Base-by-base conservation (phyloP, 371 early-diverging fungal genomes). In the Catenaria anguillulae region DNA sequence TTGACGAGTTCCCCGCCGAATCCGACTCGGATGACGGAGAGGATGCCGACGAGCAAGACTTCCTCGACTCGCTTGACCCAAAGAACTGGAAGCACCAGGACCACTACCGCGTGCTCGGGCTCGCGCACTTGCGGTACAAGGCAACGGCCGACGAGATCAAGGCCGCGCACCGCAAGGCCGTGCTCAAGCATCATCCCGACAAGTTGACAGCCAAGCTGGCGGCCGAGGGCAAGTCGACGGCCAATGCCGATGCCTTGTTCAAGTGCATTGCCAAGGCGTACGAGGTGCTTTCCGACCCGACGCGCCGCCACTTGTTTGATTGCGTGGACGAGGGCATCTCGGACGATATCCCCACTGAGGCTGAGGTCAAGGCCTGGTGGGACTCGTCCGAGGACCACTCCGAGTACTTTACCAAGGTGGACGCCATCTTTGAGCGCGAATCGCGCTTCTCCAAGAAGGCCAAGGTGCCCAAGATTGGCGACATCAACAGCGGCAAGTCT, bases 201-300 rank as follows among this genome's bases (percentile, higher is more conserved):
- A 90, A 90, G 83, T 66, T 80, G 75, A 2, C 26, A 31, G 52
- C 31, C 29, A 15, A 10, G 52, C 29, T 13, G 8, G 40, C 10
- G 40, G 40, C 10, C 40, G 10, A 40, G 10, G 40, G 40, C 40
- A n/a, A n/a, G n/a, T n/a, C n/a, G n/a, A n/a, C n/a, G n/a, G 81
- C 46, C 1, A 65, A 64, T 59, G 89, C 91, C 66, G 98, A 97
- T 77, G 80, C 85, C 34, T 92, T 92, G 82, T 97, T 95, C 88
- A 97, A 97, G 83, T 97, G 98, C 76, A 87, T 95, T 67, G 92
- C 93, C 70, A 93, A 93, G 79, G 98, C 99, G 26, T 88, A 85
- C 70, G 93, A 97, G 67, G 83, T 93, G n/a, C 78, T 99, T 69
- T 84, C 86, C 69, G 92, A 95, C 80, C 88, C 88, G 26, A 82